Base-by-base conservation (phyloP, 176 grass and related monocot genomes). In the Poa annua region DNA sequence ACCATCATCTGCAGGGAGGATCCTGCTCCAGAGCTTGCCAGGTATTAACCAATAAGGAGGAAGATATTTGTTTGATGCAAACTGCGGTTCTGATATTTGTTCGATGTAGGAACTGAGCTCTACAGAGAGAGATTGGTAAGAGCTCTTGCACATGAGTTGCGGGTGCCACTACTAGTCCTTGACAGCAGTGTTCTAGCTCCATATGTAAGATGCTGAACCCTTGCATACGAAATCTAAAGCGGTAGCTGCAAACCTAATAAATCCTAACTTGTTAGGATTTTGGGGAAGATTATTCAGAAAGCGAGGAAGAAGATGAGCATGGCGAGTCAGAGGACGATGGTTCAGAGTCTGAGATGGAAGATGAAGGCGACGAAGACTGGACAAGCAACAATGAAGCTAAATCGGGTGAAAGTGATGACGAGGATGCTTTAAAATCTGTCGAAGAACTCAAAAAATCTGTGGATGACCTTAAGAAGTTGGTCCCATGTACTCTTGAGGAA, bases 71-170 rank as follows among this genome's bases (percentile, higher is more conserved):
- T 26, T 61, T 68, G 29, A 68, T 85, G 22, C 22, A 61, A 83
- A 59, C 50, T 79, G 19, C 36, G 21, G 12, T 82, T 86, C 44
- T 92, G 83, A 72, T 41, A 44, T 80, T 71, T 71, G 4, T 83
- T 71, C 71, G 60, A 45, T 91, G 57, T 74, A 98, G 96, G 96
- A 93, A 98, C 96, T 80, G 96, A 98, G 81, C 93, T 98, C 66
- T 95, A 92, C 80, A 85, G 91, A 81, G 96, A 98, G 85, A 93
- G 93, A 85, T 66, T 98, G 66, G 88, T 98, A 73, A 95, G 93
- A 92, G 93, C 90, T 67, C 73, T 96, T 20, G 96, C 96, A 54
- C 83, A 77, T 71, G 93, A 96, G 85, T 92, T 98, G 86, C 69
- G 76, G 64, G 96, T 98, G 22, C 92, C 89, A 2, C 81, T 98